Percentiles rank a stretch among this genome's conserved stretches.
Evolutionary conservation across 176 grass and related monocot genomes (phyloP).

Genomic region (Saccharum officinarum): DNA sequence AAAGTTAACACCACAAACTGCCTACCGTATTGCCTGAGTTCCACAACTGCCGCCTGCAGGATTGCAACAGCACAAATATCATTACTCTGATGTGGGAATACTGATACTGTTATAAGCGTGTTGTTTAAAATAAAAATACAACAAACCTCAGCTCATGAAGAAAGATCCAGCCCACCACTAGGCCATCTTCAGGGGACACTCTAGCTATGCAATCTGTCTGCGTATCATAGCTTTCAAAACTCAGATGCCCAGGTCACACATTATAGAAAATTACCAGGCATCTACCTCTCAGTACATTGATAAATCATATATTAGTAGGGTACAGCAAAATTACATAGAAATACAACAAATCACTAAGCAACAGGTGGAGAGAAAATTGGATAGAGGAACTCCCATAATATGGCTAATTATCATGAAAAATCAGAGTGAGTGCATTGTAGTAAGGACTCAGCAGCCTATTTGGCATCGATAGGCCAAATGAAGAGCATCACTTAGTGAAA

Average conservation of each 20-base stretch:
- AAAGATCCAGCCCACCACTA: conserved; percentile 74
- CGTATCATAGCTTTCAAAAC: conserved; percentile 37
- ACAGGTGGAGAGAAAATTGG: too few relatives aligned
- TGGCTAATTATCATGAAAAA: background rate
- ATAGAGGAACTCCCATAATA: background rate
- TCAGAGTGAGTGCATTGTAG: background rate
- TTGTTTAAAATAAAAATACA: background rate
- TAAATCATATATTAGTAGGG: conserved; percentile 5
- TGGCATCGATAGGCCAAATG: background rate
- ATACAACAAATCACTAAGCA: background rate
- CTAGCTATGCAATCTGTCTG: conserved; percentile 99
- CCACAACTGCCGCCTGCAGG: conserved; percentile 57
- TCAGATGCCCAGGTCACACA: conserved; percentile 30
- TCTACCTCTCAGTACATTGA: conserved; percentile 22
- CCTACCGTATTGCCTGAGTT: conserved; percentile 50
- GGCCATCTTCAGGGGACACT: conserved; percentile 76
- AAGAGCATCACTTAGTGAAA: background rate
- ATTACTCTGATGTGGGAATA: background rate
- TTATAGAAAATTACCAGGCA: background rate
- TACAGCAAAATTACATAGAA: background rate
- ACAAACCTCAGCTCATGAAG: conserved; percentile 81
- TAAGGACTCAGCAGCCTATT: background rate
- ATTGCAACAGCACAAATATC: conserved; percentile 11
- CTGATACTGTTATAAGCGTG: background rate
- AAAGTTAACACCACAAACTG: background rate